These are phyloP conservation scores for Colletotrichum lindemuthianum DNA, from an alignment of 2,329 filamentous ascomycete genomes.

Conservation along the genomic window DNA sequence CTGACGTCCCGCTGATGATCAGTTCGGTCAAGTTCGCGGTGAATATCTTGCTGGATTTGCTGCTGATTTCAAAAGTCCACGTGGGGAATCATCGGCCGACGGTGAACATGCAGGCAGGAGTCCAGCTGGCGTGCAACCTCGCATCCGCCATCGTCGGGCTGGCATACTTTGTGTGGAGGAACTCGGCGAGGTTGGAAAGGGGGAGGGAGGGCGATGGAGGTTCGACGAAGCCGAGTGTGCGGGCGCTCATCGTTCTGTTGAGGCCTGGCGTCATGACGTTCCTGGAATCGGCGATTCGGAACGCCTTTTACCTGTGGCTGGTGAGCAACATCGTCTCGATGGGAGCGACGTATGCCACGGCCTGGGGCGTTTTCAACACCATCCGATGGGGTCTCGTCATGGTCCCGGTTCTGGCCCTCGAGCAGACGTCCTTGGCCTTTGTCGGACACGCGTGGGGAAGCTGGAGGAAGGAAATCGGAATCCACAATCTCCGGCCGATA, in stretches of 20 bases:
- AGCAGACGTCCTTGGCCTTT: slow-evolving; percentile 72
- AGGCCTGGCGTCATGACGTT: slow-evolving; percentile 70
- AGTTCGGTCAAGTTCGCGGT: slow-evolving; percentile 70
- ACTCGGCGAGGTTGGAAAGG: slow-evolving; percentile 40
- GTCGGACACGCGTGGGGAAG: slow-evolving; percentile 74
- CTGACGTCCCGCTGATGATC: slow-evolving; percentile 75
- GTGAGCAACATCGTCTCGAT: slow-evolving; percentile 71
- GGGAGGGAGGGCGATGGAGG: slow-evolving; percentile 28
- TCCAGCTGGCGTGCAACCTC: slow-evolving; percentile 70
- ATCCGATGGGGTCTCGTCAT: slow-evolving; percentile 80
- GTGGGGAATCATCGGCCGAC: slow-evolving; percentile 63
- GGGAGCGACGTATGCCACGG: slow-evolving; percentile 73
- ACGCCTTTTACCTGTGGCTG: slow-evolving; percentile 77
- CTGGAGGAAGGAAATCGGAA: slow-evolving; percentile 48
- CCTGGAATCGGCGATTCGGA: slow-evolving; percentile 72
- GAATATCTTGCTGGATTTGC: slow-evolving; percentile 74
- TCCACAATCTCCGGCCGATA: slow-evolving; percentile 35
- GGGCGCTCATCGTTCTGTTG: slow-evolving; percentile 59
- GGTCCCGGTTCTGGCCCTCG: slow-evolving; percentile 75
- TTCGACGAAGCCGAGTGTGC: slow-evolving; percentile 49
- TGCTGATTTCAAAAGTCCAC: slow-evolving; percentile 74
- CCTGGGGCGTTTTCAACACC: slow-evolving; percentile 79
- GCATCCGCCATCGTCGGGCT: slow-evolving; percentile 65
- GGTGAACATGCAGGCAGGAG: slow-evolving; percentile 71
- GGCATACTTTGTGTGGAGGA: slow-evolving; percentile 65